Base-by-base conservation (phyloP, 129 eudicot genomes). In the Heracleum sosnowskyi region DNA sequence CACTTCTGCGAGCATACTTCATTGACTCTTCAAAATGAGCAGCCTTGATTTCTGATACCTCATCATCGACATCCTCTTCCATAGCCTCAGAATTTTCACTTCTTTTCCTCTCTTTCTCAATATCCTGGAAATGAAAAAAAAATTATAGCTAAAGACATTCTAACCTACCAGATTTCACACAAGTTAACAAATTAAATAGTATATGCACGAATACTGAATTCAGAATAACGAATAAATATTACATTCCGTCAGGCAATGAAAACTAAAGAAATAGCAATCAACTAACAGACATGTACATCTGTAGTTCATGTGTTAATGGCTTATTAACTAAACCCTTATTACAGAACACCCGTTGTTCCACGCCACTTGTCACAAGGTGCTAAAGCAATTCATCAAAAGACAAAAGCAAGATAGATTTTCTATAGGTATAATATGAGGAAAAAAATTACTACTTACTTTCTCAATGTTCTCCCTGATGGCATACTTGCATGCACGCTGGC, bases 1-100 rank as follows among this genome's bases (percentile, higher is more conserved):
- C 98, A 85, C 98, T 95, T 86, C 98, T 87, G 3, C 96, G 83
- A 0, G 98, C 97, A 85, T 86, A 95, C 82, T 91, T 91, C 98
- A 95, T 95, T 1, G 98, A 95, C 53, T 95, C 97, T 77, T 91
- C 93, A 68, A 91, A 91, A 36, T 91, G 96, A 17, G 90, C 91
- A 44, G 90, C 91, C 80, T 80, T 91, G 12, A 88, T 88, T 78
- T 91, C 96, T 12, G 93, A 69, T 7, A 91, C 96, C 79, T 91
- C 93, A 45, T 91, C 96, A 26, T 86, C 96, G 26, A 40, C 74
- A 77, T 91, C 96, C 82, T 91, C 93, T 83, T 91, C 93, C 92
- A 88, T 91, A 2, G 93, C 89, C 76, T 91, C 92, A 4, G 96
- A 92, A 45, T 90, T 90, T 77, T 90, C 92, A 2, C 85, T 77